Evolutionary conservation across 2,329 filamentous ascomycete species (phyloP).

Genomic region (Tothia fuscella): DNA sequence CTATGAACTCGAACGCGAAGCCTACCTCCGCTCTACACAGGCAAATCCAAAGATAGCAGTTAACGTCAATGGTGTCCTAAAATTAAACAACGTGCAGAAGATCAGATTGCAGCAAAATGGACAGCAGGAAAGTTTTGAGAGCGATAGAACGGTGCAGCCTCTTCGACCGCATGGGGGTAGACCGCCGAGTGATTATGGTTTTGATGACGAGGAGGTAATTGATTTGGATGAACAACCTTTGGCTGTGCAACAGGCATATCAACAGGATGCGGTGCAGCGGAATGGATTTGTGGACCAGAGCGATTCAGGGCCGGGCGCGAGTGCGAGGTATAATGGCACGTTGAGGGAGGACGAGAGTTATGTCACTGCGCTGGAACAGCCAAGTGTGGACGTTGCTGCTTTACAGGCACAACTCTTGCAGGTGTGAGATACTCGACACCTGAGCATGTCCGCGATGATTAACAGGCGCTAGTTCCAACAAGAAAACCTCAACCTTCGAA

Average conservation of each 20-base stretch:
- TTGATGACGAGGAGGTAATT: conserved; percentile 12
- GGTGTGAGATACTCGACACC: conserved; percentile 14
- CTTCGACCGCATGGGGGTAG: too few species aligned
- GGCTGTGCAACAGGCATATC: not conserved
- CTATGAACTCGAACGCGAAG: conserved; percentile 32
- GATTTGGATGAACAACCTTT: conserved; percentile 10
- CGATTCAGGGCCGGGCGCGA: too few species aligned
- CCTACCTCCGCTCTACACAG: conserved; percentile 29
- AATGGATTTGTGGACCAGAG: conserved; percentile 1
- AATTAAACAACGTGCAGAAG: not conserved
- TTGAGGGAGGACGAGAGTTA: conserved; percentile 14
- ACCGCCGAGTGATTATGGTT: conserved; percentile 8
- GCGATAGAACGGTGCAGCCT: not conserved
- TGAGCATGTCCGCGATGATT: conserved; percentile 14
- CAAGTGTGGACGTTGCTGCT: conserved; percentile 16
- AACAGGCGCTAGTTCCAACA: conserved; percentile 27
- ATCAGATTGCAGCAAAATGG: not conserved
- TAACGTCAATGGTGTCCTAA: not conserved
- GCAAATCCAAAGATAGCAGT: too few species aligned
- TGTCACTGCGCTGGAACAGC: conserved; percentile 16
- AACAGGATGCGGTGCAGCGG: not conserved
- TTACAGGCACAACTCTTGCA: conserved; percentile 32
- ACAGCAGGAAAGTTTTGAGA: not conserved
- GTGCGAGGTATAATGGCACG: too few species aligned
- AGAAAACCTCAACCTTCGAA: conserved; percentile 27